Evolutionary conservation across 305 asterid species (phyloP).

Genomic region (Fraxinus baroniana): DNA sequence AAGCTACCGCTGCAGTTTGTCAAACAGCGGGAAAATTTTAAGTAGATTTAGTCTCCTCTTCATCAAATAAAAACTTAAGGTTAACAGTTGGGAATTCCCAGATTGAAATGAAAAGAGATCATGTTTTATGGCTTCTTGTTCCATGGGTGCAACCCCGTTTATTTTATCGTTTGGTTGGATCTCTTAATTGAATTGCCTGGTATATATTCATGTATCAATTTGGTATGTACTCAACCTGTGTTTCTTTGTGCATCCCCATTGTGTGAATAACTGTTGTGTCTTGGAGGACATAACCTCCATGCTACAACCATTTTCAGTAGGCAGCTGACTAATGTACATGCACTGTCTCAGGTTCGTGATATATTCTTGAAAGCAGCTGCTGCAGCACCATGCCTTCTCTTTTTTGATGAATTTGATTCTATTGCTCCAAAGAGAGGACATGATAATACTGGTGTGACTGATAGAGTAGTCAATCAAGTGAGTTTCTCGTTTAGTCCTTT

Average conservation of each 20-base stretch:
- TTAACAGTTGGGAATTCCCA: background rate
- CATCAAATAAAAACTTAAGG: background rate
- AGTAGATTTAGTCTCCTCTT: background rate
- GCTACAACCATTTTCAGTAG: background rate
- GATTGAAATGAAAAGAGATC: background rate
- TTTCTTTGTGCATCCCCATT: background rate
- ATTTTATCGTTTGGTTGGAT: background rate
- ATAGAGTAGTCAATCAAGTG: conserved; percentile 93
- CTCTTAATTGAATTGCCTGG: background rate
- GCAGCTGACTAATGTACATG: conserved; percentile 26
- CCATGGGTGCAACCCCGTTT: background rate
- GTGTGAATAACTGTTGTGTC: background rate
- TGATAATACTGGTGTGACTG: conserved; percentile 97
- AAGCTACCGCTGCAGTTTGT: background rate
- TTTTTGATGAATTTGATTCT: conserved; percentile 97
- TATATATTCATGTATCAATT: background rate
- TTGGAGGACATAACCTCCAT: background rate
- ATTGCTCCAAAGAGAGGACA: conserved; percentile 98
- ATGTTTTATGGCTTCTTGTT: background rate
- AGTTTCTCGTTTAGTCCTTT: conserved; percentile 22
- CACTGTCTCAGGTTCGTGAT: conserved; percentile 69
- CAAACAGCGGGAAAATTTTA: background rate
- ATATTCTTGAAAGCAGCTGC: conserved; percentile 94
- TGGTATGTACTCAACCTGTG: background rate
- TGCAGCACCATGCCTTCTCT: conserved; percentile 93